Conservation (phyloP, 306 rosid genomes). For the Cucurbita ficifolia region DNA sequence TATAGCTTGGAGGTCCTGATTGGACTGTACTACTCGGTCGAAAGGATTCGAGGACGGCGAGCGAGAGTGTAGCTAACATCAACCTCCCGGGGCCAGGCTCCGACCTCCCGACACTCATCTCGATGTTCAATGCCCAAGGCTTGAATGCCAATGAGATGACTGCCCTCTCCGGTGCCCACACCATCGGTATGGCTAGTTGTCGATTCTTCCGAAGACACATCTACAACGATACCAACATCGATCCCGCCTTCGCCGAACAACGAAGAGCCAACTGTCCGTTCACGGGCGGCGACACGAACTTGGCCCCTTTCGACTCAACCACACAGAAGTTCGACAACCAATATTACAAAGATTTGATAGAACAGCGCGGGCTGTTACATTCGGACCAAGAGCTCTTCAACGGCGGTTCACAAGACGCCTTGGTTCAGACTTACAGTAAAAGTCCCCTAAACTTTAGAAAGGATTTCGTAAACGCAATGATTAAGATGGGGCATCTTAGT, state of each 20-base stretch:
- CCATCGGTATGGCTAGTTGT: conserved; percentile 45
- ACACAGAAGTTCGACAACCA: conserved; percentile 31
- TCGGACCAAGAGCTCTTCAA: conserved; percentile 72
- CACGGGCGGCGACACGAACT: conserved; percentile 33
- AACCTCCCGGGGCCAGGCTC: conserved; percentile 43
- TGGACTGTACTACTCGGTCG: conserved; percentile 56
- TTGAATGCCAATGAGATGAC: conserved; percentile 36
- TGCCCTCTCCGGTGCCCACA: conserved; percentile 62
- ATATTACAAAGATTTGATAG: conserved; percentile 34
- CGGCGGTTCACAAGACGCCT: conserved; percentile 35
- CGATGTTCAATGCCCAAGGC: conserved; percentile 28
- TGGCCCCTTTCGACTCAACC: conserved; percentile 48
- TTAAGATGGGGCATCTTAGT: conserved; percentile 40
- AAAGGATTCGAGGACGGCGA: conserved; percentile 65
- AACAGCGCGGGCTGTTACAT: conserved; percentile 43
- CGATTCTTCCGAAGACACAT: conserved; percentile 34
- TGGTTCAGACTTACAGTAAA: conserved; percentile 37
- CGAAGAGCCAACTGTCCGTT: conserved; percentile 33
- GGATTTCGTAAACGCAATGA: conserved; percentile 65
- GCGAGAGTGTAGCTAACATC: conserved; percentile 39
- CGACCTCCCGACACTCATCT: conserved; percentile 28
- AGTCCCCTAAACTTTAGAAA: conserved; percentile 13
- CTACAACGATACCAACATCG: conserved; percentile 58
- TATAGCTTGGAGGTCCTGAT: conserved; percentile 60
- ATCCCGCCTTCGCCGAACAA: conserved; percentile 25